Conservation (phyloP, 768 basidiomycete species). For the Trametes cinnabarina region DNA sequence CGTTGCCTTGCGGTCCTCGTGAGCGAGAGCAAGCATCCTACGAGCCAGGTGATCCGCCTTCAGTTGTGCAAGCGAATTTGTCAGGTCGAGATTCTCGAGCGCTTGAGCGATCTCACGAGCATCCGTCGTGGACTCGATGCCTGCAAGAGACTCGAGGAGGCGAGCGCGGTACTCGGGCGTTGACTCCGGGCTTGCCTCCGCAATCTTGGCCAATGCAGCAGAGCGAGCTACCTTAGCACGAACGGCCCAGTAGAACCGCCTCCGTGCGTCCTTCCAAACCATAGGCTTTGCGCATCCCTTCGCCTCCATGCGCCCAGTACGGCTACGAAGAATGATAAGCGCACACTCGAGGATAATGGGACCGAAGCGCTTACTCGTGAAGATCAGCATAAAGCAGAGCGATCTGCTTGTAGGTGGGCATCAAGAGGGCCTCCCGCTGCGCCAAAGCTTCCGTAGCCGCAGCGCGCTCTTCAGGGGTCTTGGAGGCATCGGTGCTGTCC, state of each 20-base stretch:
- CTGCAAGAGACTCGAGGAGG: slow-evolving; percentile 61
- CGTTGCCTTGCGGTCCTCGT: slow-evolving; percentile 75
- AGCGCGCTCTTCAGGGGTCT: slow-evolving; percentile 72
- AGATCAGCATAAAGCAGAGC: slow-evolving; percentile 94
- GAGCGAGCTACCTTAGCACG: slow-evolving; percentile 79
- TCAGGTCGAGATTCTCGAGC: slow-evolving; percentile 70
- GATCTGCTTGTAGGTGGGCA: slow-evolving; percentile 91
- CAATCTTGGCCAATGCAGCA: slow-evolving; percentile 57
- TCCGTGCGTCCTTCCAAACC: slow-evolving; percentile 85
- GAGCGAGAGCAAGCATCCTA: slow-evolving; percentile 62
- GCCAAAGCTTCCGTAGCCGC: slow-evolving; percentile 66
- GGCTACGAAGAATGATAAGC: slow-evolving; percentile 46
- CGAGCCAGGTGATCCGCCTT: slow-evolving; percentile 68
- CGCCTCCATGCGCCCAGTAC: slow-evolving; percentile 94
- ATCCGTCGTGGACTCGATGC: slow-evolving; percentile 49
- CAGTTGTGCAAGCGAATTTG: slow-evolving; percentile 59
- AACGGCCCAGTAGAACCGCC: slow-evolving; percentile 92
- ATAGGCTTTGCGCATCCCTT: slow-evolving; percentile 89
- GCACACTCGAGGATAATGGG: neutral
- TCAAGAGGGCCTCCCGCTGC: slow-evolving; percentile 73
- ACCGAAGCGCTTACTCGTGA: slow-evolving; percentile 69
- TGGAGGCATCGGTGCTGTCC: slow-evolving; percentile 71
- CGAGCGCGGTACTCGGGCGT: slow-evolving; percentile 63
- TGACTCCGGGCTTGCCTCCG: slow-evolving; percentile 70
- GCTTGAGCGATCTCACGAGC: slow-evolving; percentile 59